Percentiles rank a stretch among this genome's conserved stretches.
phyloP scores from a whole-genome alignment of 2,329 filamentous ascomycete species.

The Nemania sp. region DNA sequence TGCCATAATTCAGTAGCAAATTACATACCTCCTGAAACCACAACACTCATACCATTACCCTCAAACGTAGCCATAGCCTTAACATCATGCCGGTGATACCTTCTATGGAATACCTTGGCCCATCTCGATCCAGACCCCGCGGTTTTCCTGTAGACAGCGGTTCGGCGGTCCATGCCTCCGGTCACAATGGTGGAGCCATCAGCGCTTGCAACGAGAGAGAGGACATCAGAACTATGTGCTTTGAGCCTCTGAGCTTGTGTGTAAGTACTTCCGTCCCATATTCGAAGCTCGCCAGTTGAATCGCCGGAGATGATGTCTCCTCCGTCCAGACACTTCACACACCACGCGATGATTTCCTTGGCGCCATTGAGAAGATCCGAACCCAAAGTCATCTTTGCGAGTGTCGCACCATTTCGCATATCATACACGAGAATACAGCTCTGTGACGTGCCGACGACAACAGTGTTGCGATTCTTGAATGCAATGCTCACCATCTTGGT shows the following conservation, averaged over 20 bases:
- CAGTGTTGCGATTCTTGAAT: constrained; percentile 81
- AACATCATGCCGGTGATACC: constrained; percentile 92
- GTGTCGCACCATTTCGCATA: constrained; percentile 72
- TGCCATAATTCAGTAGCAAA: not conserved
- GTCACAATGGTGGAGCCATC: constrained; percentile 85
- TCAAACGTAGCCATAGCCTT: constrained; percentile 94
- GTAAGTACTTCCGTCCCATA: constrained; percentile 93
- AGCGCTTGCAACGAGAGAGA: constrained; percentile 80
- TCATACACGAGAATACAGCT: constrained; percentile 90
- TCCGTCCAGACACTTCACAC: constrained; percentile 82
- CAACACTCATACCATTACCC: constrained; percentile 76
- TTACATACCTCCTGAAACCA: constrained; percentile 82
- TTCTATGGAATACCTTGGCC: constrained; percentile 81
- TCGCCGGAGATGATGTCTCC: constrained; percentile 94
- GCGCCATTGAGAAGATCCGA: constrained; percentile 74
- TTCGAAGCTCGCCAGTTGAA: constrained; percentile 87
- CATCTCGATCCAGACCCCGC: constrained; percentile 67
- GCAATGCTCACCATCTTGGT: constrained; percentile 87
- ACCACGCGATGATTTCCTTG: constrained; percentile 90
- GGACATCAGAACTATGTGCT: constrained; percentile 84
- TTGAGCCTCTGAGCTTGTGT: constrained; percentile 84
- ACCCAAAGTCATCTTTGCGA: constrained; percentile 85
- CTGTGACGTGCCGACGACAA: constrained; percentile 93
- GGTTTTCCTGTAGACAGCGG: constrained; percentile 76
- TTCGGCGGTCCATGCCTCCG: constrained; percentile 87